A percentile compares a stretch with the other conserved stretches of the same genome.
phyloP scores from a whole-genome alignment of 176 grass and related monocot genomes.

The Paspalum notatum region DNA sequence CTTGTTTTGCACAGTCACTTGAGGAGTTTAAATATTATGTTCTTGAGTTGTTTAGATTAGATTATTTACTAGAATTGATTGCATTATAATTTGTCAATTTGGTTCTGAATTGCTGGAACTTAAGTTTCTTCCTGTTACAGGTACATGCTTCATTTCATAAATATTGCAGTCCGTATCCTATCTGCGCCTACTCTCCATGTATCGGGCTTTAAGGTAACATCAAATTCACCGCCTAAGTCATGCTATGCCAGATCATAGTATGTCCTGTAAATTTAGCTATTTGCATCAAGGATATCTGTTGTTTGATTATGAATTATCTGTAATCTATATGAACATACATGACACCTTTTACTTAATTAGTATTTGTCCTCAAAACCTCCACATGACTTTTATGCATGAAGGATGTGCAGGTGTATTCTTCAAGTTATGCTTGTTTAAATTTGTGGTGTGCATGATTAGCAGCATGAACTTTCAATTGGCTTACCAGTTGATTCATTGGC shows the following conservation, averaged over 20 bases:
- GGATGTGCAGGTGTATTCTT: slow-evolving; percentile 16
- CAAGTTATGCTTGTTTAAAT: slow-evolving; percentile 12
- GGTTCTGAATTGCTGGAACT: slow-evolving; percentile 12
- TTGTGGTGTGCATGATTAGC: slow-evolving; percentile 19
- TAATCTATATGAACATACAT: neutral
- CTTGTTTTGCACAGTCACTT: slow-evolving; percentile 16
- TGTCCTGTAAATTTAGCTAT: slow-evolving; percentile 29
- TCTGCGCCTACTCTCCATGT: slow-evolving; percentile 86
- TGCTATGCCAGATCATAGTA: neutral
- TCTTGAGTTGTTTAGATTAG: neutral
- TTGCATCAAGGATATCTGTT: slow-evolving; percentile 15
- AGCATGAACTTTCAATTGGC: slow-evolving; percentile 26
- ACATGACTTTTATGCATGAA: slow-evolving; percentile 29
- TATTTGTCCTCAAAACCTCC: neutral
- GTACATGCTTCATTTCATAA: slow-evolving; percentile 84
- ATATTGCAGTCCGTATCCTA: slow-evolving; percentile 78
- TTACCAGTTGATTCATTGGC: slow-evolving; percentile 9
- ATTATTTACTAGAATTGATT: slow-evolving; percentile 14
- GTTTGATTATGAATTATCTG: neutral
- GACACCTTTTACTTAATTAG: neutral
- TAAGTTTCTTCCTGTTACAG: slow-evolving; percentile 51
- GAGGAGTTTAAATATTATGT: neutral
- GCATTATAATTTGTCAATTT: slow-evolving; percentile 22
- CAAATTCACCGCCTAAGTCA: slow-evolving; percentile 1
- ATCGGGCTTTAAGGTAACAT: slow-evolving; percentile 95